Percentiles rank a stretch among this genome's conserved stretches.
Conservation (phyloP, 129 eudicot genomes). For the Tagetes erecta region DNA sequence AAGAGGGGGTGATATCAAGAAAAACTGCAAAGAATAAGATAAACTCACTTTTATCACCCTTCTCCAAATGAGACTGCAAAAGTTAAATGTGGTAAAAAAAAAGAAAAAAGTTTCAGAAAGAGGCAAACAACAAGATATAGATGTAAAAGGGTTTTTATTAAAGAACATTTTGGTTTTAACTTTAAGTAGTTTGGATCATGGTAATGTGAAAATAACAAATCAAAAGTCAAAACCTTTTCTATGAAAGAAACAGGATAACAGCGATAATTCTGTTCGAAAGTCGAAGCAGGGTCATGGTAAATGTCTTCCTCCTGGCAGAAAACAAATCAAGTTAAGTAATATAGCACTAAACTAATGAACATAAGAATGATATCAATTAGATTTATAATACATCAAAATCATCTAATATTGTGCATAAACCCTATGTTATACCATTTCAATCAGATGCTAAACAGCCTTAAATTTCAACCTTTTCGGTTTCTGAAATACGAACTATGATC, state of each 20-base stretch:
- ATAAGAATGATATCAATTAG: neutral
- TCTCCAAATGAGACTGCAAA: constrained; percentile 75
- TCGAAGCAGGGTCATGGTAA: constrained; percentile 32
- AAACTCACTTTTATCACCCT: constrained; percentile 77
- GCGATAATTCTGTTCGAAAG: constrained; percentile 63
- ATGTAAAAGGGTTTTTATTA: neutral
- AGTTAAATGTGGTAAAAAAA: constrained; percentile 6
- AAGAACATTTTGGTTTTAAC: neutral
- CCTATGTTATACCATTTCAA: neutral
- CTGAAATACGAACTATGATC: neutral
- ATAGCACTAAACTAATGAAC: constrained; percentile 4
- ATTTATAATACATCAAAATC: neutral
- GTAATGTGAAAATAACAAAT: neutral
- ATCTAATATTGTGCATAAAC: neutral
- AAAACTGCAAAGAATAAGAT: constrained; percentile 14
- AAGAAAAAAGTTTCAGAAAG: neutral
- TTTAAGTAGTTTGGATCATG: neutral
- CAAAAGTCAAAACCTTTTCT: constrained; percentile 51
- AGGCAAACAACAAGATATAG: constrained; percentile 16
- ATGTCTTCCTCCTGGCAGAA: constrained; percentile 41
- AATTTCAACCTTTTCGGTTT: neutral
- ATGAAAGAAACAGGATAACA: constrained; percentile 76
- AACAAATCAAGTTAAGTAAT: constrained; percentile 22
- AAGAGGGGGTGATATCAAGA: neutral
- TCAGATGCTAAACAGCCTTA: neutral